Base-by-base conservation (phyloP, 177 flowering plant genomes). In the Tripterygium wilfordii region DNA sequence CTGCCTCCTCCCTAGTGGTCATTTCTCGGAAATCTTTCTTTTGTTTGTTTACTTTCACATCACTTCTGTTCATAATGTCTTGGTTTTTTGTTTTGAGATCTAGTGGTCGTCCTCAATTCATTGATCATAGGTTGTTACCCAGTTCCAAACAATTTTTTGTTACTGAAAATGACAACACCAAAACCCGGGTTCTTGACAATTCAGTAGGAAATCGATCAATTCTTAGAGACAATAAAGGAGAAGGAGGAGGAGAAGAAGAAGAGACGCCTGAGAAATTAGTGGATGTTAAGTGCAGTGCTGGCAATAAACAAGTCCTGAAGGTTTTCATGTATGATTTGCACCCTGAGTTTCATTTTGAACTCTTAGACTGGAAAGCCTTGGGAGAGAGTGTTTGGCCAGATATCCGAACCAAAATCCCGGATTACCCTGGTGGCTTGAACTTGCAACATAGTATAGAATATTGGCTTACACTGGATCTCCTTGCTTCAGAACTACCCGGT, bases 391-490 rank as follows among this genome's bases (percentile, higher is more conserved):
- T 83, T 32, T 91, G 98, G 98, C 98, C 98, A 15, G 83, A 91
- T 62, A 37, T 85, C 31, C 63, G 65, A 35, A 51, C 54, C 8
- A 53, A 60, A 13, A 23, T 85, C 10, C 95, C 96, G 1, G 43
- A 16, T 3, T 82, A 88, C 48, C 95, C 96, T 5, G 98, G 98
- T 62, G 98, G 94, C 4, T 56, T 91, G 52, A 91, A 85, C 46
- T 63, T 85, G 70, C 98, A 91, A 51, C 98, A 91, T 22, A 91
- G 98, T 49, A 77, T 83, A 36, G 98, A 85, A 38, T 91, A 85
- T 58, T 91, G 98, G 98, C 85, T 91, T 15, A 81, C 98, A 26
- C 48, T 91, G 42, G 98, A 88, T 63, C 78, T 88, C 16, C 71
- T 88, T 9, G 63, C 71, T 46, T 87, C 96, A 1, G 68, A 71